phyloP scores from a whole-genome alignment of 2,329 filamentous ascomycete genomes.

The Emericellopsis cladophorae region DNA sequence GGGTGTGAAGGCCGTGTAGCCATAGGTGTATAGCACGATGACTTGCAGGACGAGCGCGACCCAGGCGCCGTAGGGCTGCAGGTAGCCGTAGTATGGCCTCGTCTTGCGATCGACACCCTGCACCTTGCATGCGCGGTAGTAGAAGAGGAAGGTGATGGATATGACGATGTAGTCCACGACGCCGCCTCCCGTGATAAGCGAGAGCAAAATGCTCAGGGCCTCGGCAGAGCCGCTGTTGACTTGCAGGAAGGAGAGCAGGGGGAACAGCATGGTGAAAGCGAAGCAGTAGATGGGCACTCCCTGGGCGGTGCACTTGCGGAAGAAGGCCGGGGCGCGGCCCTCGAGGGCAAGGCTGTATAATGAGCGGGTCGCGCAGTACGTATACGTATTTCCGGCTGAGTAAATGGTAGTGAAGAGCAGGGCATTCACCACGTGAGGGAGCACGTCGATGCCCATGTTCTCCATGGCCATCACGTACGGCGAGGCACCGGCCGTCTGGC shows the following conservation, averaged over 20 bases:
- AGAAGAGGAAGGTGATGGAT: conserved; percentile 30
- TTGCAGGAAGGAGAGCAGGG: conserved; percentile 39
- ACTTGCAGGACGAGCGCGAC: conserved; percentile 28
- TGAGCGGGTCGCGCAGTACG: conserved; percentile 36
- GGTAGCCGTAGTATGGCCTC: conserved; percentile 43
- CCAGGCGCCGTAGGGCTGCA: conserved; percentile 46
- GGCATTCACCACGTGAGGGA: conserved; percentile 48
- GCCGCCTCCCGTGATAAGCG: conserved; percentile 42
- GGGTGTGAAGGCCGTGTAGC: conserved; percentile 36
- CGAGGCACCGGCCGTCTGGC: conserved; percentile 32
- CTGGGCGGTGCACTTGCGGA: conserved; percentile 44
- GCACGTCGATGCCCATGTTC: conserved; percentile 35
- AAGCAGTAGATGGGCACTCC: conserved; percentile 52
- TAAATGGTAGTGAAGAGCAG: conserved; percentile 28
- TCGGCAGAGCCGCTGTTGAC: conserved; percentile 32
- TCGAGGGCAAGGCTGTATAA: conserved; percentile 37
- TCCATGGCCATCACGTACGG: conserved; percentile 45
- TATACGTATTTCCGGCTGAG: conserved; percentile 36
- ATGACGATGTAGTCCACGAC: conserved; percentile 51
- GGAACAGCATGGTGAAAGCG: conserved; percentile 37
- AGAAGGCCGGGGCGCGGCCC: conserved; percentile 34
- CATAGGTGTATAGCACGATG: conserved; percentile 35
- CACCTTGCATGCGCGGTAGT: conserved; percentile 37
- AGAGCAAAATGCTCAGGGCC: conserved; percentile 40
- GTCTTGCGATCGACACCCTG: conserved; percentile 37